Conservation (phyloP, 768 basidiomycete species). For the Agaricus sinodeliciosus region DNA sequence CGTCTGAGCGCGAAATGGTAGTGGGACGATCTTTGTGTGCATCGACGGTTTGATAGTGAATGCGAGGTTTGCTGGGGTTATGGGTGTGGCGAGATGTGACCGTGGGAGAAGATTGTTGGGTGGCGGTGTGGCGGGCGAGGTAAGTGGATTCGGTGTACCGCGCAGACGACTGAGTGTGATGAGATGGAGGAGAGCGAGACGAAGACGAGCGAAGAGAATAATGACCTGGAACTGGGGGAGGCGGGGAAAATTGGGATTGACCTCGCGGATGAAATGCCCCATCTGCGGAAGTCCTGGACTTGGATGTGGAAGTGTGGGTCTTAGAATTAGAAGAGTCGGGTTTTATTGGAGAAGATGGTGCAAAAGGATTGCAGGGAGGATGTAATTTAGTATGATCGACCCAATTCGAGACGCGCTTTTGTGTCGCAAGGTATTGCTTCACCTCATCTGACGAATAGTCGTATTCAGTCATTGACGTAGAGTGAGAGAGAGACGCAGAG, state of each 20-base stretch:
- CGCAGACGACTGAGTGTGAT: not conserved
- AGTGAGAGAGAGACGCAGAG: not conserved
- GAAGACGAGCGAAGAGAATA: not conserved
- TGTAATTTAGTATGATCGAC: slow-evolving; percentile 6
- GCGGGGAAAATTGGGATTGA: not conserved
- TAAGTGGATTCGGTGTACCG: too few relatives aligned
- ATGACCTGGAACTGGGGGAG: not conserved
- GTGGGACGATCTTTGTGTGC: not conserved
- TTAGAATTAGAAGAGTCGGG: not conserved
- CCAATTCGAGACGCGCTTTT: slow-evolving; percentile 10
- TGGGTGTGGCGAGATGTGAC: slow-evolving; percentile 1
- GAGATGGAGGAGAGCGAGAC: slow-evolving; percentile 2
- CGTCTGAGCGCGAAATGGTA: not conserved
- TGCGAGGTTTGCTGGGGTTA: not conserved
- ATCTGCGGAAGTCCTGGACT: not conserved
- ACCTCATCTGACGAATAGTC: slow-evolving; percentile 12
- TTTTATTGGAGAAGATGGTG: not conserved
- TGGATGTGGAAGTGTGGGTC: not conserved
- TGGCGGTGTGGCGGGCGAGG: too few relatives aligned
- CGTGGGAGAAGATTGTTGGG: not conserved
- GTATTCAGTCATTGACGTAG: slow-evolving; percentile 11
- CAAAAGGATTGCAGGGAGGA: slow-evolving; percentile 10
- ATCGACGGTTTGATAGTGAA: not conserved
- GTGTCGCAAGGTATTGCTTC: slow-evolving; percentile 12
- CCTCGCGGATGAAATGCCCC: not conserved